Conservation (phyloP, 1,139 yeast species). For the Blastobotrys niveus region DNA sequence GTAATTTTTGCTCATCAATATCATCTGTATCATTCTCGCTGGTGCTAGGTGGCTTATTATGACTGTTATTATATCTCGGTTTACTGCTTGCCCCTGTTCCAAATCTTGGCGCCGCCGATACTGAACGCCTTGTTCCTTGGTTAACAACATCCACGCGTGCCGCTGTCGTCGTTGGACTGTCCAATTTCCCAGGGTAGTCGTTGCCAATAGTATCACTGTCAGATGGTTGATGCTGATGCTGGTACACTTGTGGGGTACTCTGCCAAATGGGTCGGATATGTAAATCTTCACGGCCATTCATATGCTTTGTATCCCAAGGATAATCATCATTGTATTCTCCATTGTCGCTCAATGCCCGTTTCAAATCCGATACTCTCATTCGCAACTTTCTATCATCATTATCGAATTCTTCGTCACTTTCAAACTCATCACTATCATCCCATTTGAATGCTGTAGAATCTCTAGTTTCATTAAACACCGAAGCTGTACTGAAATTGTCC, state of each 20-base stretch:
- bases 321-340: no score
- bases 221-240: slow-evolving; percentile 13
- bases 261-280: neutral
- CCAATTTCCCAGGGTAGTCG: slow-evolving; percentile 5
- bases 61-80: no score
- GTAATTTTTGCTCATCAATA: neutral
- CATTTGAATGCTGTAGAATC: slow-evolving; percentile 14
- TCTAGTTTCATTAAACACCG: slow-evolving; percentile 11
- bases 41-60: neutral
- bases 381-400: slow-evolving; percentile 5
- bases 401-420: slow-evolving; percentile 5
- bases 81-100: no score
- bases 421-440: slow-evolving; percentile 12
- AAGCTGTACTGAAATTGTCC: slow-evolving; percentile 9
- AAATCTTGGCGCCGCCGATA: neutral
- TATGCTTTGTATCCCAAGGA: no score
- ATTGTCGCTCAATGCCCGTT: slow-evolving; percentile 6
- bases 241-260: slow-evolving; percentile 16
- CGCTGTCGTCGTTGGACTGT: neutral
- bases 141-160: neutral
- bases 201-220: slow-evolving; percentile 18
- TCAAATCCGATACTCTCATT: slow-evolving; percentile 10
- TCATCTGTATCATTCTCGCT: neutral
- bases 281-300: neutral
- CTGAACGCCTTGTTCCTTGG: no score